Evolutionary conservation across 176 grass and related monocot species (phyloP).

Genomic region (Poa annua): DNA sequence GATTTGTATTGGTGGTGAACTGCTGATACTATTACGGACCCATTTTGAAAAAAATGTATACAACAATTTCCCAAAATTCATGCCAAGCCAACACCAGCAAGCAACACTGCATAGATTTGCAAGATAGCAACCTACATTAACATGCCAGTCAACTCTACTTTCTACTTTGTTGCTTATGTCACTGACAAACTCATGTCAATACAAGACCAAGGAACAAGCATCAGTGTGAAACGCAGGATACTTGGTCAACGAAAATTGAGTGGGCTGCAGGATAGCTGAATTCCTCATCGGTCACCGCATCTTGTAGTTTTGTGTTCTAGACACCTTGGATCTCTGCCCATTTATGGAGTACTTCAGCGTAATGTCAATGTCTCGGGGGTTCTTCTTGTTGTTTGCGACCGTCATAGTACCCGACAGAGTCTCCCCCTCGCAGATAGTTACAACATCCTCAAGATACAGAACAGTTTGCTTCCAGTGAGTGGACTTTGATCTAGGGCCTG

Average conservation of each 20-base stretch:
- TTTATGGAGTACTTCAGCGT: slow-evolving; percentile 80
- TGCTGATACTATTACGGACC: background rate
- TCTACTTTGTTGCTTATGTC: slow-evolving; percentile 22
- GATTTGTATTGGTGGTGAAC: too few species aligned
- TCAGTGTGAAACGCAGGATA: slow-evolving; percentile 30
- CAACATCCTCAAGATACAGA: slow-evolving; percentile 87
- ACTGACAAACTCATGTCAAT: slow-evolving; percentile 16
- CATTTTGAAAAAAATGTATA: slow-evolving; percentile 29
- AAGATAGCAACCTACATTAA: background rate
- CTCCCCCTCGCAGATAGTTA: slow-evolving; percentile 85
- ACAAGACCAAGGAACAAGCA: background rate
- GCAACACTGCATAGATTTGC: slow-evolving; percentile 20
- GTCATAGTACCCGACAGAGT: slow-evolving; percentile 74
- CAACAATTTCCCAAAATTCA: slow-evolving; percentile 21
- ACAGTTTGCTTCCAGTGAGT: slow-evolving; percentile 99
- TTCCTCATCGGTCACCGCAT: slow-evolving; percentile 64
- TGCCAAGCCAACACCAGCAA: slow-evolving; percentile 27
- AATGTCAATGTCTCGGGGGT: slow-evolving; percentile 89
- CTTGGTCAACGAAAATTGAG: slow-evolving; percentile 20
- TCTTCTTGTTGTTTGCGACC: slow-evolving; percentile 78
- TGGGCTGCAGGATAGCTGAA: background rate
- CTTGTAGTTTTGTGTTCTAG: slow-evolving; percentile 90
- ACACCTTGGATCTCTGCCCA: slow-evolving; percentile 62
- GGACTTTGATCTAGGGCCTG: slow-evolving; percentile 91
- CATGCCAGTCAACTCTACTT: slow-evolving; percentile 36